A percentile compares a stretch with the other conserved stretches of the same genome.
Evolutionary conservation across 2,329 filamentous ascomycete species (phyloP).

Genomic region (Diaporthe batatas): DNA sequence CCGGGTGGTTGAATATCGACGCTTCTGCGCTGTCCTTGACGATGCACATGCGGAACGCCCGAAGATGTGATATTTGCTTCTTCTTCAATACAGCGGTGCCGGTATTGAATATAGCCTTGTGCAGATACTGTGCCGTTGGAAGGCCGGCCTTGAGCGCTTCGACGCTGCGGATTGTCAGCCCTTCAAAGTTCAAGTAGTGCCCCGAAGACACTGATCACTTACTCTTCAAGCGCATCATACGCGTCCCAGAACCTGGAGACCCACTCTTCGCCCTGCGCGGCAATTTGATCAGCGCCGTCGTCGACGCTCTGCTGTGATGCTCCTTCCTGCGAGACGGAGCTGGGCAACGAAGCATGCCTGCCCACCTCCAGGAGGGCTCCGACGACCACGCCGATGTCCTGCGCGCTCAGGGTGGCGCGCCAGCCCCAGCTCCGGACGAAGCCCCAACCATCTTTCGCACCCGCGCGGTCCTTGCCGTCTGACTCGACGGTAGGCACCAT

Average conservation of each 20-base stretch:
- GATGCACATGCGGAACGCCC: slow-evolving; percentile 93
- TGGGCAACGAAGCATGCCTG: slow-evolving; percentile 60
- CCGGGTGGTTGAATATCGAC: slow-evolving; percentile 90
- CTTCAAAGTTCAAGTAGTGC: slow-evolving; percentile 60
- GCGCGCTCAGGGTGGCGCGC: slow-evolving; percentile 92
- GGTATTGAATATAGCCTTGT: slow-evolving; percentile 92
- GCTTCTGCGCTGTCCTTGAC: slow-evolving; percentile 96
- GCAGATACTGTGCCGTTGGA: slow-evolving; percentile 87
- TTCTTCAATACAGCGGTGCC: slow-evolving; percentile 93
- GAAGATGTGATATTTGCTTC: slow-evolving; percentile 90
- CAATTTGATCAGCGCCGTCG: slow-evolving; percentile 62
- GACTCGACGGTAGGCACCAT: slow-evolving; percentile 85
- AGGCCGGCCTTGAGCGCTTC: slow-evolving; percentile 82
- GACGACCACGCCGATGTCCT: slow-evolving; percentile 93
- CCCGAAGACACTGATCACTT: slow-evolving; percentile 52
- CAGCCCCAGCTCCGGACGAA: slow-evolving; percentile 98
- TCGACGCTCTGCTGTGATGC: slow-evolving; percentile 57
- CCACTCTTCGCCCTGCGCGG: slow-evolving; percentile 72
- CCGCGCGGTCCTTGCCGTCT: slow-evolving; percentile 76
- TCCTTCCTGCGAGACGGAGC: slow-evolving; percentile 50
- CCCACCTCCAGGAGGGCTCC: slow-evolving; percentile 95
- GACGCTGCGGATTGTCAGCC: slow-evolving; percentile 68
- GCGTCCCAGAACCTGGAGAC: slow-evolving; percentile 78
- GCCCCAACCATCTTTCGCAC: slow-evolving; percentile 92
- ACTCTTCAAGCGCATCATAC: slow-evolving; percentile 79